Percentiles rank a stretch among this genome's conserved stretches.
phyloP scores from a whole-genome alignment of 768 basidiomycete genomes.

The Antrodiella citrinella region DNA sequence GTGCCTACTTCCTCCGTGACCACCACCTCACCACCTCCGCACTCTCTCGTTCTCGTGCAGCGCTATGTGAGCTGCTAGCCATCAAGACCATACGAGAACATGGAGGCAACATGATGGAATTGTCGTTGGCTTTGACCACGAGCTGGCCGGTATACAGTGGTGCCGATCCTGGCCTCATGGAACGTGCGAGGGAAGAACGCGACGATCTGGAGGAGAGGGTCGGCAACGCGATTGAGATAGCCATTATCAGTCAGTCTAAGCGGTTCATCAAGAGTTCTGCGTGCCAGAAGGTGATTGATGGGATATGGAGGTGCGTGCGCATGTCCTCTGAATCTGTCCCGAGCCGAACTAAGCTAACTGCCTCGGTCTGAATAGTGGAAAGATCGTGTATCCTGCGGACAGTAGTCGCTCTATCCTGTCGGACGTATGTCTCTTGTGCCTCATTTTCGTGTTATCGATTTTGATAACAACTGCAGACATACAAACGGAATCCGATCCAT shows the following conservation, averaged over 20 bases:
- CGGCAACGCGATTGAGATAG: conserved; percentile 91
- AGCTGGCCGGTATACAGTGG: conserved; percentile 78
- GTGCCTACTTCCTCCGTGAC: conserved; percentile 79
- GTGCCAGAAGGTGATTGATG: conserved; percentile 85
- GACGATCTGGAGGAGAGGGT: conserved; percentile 70
- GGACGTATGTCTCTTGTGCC: conserved; percentile 51
- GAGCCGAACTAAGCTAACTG: conserved; percentile 1
- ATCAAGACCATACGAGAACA: conserved; percentile 69
- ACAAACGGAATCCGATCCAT: conserved; percentile 86
- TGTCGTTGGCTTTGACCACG: conserved; percentile 66
- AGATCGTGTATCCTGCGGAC: conserved; percentile 85
- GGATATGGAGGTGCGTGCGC: conserved; percentile 61
- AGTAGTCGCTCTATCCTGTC: conserved; percentile 86
- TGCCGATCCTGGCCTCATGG: conserved; percentile 51
- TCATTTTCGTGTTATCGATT: too few species aligned
- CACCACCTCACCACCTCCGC: conserved; percentile 60
- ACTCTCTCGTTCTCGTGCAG: conserved; percentile 67
- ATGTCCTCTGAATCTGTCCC: neutral
- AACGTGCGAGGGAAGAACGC: conserved; percentile 51
- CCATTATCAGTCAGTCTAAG: conserved; percentile 81
- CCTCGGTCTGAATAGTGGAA: conserved; percentile 45
- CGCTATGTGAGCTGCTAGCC: conserved; percentile 86
- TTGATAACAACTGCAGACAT: conserved; percentile 41
- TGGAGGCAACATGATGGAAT: conserved; percentile 57
- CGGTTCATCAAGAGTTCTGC: conserved; percentile 84